A percentile compares a stretch with the other conserved stretches of the same genome.
phyloP scores from a whole-genome alignment of 352 stramenopile species.

The Pythium sukuiense region DNA sequence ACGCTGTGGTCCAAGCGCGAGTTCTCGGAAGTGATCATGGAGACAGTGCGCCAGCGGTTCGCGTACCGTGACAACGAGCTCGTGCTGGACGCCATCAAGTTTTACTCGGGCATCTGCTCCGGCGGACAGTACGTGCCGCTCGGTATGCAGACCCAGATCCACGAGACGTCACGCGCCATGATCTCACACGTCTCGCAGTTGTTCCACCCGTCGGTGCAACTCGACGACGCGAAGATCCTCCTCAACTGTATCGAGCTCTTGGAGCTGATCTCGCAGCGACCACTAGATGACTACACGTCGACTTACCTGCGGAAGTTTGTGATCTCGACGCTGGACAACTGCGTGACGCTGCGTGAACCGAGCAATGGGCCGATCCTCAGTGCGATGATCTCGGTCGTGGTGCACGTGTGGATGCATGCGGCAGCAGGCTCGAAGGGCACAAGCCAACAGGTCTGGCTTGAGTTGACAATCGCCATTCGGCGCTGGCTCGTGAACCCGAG shows the following conservation, averaged over 20 bases:
- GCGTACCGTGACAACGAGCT: slow-evolving; percentile 84
- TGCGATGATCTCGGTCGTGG: slow-evolving; percentile 78
- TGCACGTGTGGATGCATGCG: slow-evolving; percentile 88
- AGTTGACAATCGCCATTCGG: slow-evolving; percentile 75
- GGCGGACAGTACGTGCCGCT: slow-evolving; percentile 70
- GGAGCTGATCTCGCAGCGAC: slow-evolving; percentile 82
- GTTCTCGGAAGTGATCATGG: slow-evolving; percentile 86
- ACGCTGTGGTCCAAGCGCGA: slow-evolving; percentile 75
- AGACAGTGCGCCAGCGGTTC: slow-evolving; percentile 84
- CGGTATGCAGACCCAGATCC: slow-evolving; percentile 81
- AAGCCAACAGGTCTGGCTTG: slow-evolving; percentile 74
- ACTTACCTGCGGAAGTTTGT: slow-evolving; percentile 88
- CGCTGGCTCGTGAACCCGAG: slow-evolving; percentile 73
- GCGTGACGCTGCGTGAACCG: slow-evolving; percentile 64
- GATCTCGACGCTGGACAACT: slow-evolving; percentile 84
- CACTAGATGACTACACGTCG: slow-evolving; percentile 81
- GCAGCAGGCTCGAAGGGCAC: slow-evolving; percentile 53
- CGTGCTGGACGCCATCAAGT: slow-evolving; percentile 85
- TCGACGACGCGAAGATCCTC: slow-evolving; percentile 83
- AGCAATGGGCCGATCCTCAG: slow-evolving; percentile 57
- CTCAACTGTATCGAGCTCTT: slow-evolving; percentile 84
- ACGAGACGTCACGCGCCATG: slow-evolving; percentile 80
- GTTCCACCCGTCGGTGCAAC: slow-evolving; percentile 82
- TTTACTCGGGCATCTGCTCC: slow-evolving; percentile 82
- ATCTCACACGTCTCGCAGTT: slow-evolving; percentile 88